phyloP scores from a whole-genome alignment of 2,329 filamentous ascomycete genomes.

The Blastomyces gilchristii region DNA sequence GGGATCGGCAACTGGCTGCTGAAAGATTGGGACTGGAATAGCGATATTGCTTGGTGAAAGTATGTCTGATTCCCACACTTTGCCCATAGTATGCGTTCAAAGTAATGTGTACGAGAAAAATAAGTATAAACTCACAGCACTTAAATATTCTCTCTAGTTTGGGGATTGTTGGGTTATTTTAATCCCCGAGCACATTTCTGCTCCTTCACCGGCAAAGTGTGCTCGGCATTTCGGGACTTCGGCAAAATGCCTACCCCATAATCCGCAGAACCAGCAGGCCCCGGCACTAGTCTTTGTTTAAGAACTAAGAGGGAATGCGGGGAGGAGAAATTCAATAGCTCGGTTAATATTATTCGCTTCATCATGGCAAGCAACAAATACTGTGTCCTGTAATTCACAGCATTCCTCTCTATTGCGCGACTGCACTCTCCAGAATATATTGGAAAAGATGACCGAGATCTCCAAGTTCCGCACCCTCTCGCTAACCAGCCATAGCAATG shows the following conservation, averaged over 20 bases:
- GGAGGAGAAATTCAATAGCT: not conserved
- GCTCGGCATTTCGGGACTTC: conserved; percentile 4
- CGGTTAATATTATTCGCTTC: not conserved
- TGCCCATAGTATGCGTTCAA: not conserved
- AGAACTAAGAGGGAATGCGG: not conserved
- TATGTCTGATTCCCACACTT: not conserved
- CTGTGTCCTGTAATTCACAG: not conserved
- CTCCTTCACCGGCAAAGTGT: not conserved
- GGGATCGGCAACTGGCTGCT: conserved; percentile 25
- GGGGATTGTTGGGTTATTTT: not conserved
- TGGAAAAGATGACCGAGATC: conserved; percentile 18
- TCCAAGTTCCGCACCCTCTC: conserved; percentile 34
- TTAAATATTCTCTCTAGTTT: not conserved
- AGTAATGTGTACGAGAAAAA: too few relatives aligned
- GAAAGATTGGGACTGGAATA: conserved; percentile 21
- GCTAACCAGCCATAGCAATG: conserved; percentile 38
- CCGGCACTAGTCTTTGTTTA: not conserved
- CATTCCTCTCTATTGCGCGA: not conserved
- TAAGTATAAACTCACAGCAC: not conserved
- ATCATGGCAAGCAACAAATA: not conserved
- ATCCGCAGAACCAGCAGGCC: too few relatives aligned
- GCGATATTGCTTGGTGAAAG: conserved; percentile 14
- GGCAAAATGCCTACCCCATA: not conserved
- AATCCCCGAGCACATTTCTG: not conserved
- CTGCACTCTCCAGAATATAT: not conserved